These are phyloP conservation scores for Prunus mira DNA, from an alignment of 306 rosid species.

Conservation along the genomic window DNA sequence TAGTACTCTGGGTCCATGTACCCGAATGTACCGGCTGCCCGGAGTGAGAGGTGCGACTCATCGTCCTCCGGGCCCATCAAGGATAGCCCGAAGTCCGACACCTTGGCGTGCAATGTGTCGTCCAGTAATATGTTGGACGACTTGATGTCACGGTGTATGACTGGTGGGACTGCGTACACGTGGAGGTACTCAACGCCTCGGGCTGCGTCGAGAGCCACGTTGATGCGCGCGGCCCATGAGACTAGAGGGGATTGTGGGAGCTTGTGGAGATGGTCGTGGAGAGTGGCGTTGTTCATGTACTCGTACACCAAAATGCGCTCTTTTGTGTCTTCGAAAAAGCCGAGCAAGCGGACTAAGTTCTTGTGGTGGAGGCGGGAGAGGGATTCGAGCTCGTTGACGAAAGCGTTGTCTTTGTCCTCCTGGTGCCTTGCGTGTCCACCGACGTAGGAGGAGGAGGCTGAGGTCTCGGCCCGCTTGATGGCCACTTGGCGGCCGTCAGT, in stretches of 20 bases:
- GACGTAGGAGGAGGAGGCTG: constrained; percentile 23
- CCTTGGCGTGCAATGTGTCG: constrained; percentile 48
- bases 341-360: constrained; percentile 61
- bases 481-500: constrained; percentile 77
- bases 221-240: constrained; percentile 54
- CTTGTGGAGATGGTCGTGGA: constrained; percentile 71
- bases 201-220: constrained; percentile 70
- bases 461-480: constrained; percentile 71
- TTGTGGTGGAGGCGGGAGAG: constrained; percentile 84
- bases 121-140: constrained; percentile 69
- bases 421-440: constrained; percentile 40
- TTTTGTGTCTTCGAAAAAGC: constrained; percentile 59
- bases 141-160: constrained; percentile 79
- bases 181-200: constrained; percentile 73
- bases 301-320: constrained; percentile 81
- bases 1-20: constrained; percentile 95
- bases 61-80: constrained; percentile 61
- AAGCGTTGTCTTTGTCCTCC: constrained; percentile 75
- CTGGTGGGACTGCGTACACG: constrained; percentile 50
- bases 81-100: constrained; percentile 73
- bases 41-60: constrained; percentile 45
- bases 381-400: constrained; percentile 67
- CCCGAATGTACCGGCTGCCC: constrained; percentile 74
- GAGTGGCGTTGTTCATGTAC: constrained; percentile 64
- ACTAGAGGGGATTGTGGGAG: constrained; percentile 30